Conservation (phyloP, 108 stramenopile species). For the Stephanodiscus minutulus region DNA sequence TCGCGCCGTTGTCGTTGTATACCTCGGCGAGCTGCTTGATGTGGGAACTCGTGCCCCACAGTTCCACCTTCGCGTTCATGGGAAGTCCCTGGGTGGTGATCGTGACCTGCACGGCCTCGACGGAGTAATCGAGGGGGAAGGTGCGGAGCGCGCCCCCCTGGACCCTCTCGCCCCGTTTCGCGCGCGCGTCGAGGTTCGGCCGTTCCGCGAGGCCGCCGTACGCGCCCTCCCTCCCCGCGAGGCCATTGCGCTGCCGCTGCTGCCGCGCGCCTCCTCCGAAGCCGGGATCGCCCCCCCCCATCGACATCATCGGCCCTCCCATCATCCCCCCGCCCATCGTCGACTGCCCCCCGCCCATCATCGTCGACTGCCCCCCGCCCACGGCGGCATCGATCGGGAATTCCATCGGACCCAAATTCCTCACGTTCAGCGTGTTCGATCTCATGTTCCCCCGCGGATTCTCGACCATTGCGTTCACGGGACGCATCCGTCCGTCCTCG, state of each 20-base stretch:
- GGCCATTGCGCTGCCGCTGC: neutral
- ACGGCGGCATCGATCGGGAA: conserved; percentile 44
- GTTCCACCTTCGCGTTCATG: conserved; percentile 49
- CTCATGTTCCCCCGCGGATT: conserved; percentile 29
- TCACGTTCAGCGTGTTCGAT: conserved; percentile 39
- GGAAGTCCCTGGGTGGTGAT: conserved; percentile 44
- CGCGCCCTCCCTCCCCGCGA: conserved; percentile 29
- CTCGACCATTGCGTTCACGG: conserved; percentile 39
- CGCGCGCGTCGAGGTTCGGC: no score
- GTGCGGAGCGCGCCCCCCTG: conserved; percentile 47
- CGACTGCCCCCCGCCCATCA: neutral
- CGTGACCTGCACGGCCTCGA: conserved; percentile 44
- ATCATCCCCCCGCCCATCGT: neutral
- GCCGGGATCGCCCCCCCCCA: neutral
- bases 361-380: conserved; percentile 21
- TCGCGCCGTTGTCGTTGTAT: conserved; percentile 47
- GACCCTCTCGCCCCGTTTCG: conserved; percentile 25
- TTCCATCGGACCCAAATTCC: conserved; percentile 52
- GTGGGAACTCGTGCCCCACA: conserved; percentile 37
- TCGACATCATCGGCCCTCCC: neutral
- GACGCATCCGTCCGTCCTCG: conserved; percentile 51
- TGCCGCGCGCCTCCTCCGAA: neutral
- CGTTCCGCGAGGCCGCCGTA: conserved; percentile 28
- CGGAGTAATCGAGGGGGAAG: conserved; percentile 41
- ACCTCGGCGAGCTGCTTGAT: conserved; percentile 51